Evolutionary conservation across 2,329 filamentous ascomycete genomes (phyloP), one percentile per base, ranked within the genome.

Genomic region (Hymenoscyphus albidus): DNA sequence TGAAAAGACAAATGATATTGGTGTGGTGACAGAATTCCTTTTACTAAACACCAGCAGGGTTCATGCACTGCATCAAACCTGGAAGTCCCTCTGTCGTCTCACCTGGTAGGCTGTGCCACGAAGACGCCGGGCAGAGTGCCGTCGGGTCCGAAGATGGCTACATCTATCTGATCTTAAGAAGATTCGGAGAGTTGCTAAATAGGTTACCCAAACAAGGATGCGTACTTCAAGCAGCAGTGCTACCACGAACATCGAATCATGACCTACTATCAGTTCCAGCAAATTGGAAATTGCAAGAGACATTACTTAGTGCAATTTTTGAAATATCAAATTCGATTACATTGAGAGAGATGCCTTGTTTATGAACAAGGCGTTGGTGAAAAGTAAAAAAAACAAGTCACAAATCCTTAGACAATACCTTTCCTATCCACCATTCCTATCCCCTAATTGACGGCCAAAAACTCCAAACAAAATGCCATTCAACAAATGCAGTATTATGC

Each of bases 401-500:
- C 62, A 59, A 31, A 31, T 18, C 16, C 22, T 59, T 58, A 16
- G 22, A 58, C 38, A 38, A 18, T 22, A 6, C n/a, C 5, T 35
- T 58, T 32, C 56, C 32, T 32, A 7, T 18, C 18, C 59, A 42
- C 18, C 16, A 44, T 27, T 40, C 56, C 32, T 6, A 14, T 14
- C 12, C 18, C 2, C 54, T 40, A 63, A 58, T 54, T 18, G 18
- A 27, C 42, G 31, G 58, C 39, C 44, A 39, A 61, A 48, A 60
- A 60, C 64, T 57, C 44, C 35, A 22, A 13, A n/a, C 38, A 64
- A 31, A 35, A 58, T 55, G 27, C 59, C 59, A 32, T 48, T 16
- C 59, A 22, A 31, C 27, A 54, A 61, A 61, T 61, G 44, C 38
- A 22, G 27, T 27, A 59, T 59, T 59, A 59, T 40, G 57, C 18